phyloP scores from a whole-genome alignment of 305 asterid genomes.

The Fraxinus sp. region DNA sequence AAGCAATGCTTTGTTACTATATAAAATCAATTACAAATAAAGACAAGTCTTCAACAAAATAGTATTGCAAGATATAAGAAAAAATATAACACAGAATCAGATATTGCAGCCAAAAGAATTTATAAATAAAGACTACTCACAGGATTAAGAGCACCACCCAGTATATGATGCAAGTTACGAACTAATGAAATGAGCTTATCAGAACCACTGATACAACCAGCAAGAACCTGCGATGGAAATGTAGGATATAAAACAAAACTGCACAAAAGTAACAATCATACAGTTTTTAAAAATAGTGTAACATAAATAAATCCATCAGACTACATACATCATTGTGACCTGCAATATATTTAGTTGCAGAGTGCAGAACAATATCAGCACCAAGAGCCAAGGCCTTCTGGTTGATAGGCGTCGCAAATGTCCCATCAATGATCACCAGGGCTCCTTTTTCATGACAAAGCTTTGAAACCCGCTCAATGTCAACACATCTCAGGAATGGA shows the following conservation, averaged over 20 bases:
- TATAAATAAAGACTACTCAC: conserved; percentile 48
- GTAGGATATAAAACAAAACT: conserved; percentile 2
- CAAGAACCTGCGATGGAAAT: conserved; percentile 62
- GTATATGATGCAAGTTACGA: conserved; percentile 85
- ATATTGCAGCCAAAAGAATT: conserved; percentile 6
- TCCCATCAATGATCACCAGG: conserved; percentile 83
- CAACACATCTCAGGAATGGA: conserved; percentile 96
- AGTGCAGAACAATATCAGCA: conserved; percentile 89
- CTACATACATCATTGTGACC: conserved; percentile 94
- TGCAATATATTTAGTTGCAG: conserved; percentile 87
- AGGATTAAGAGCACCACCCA: conserved; percentile 92
- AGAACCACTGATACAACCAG: conserved; percentile 91
- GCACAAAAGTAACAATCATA: background rate
- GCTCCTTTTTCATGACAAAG: conserved; percentile 93
- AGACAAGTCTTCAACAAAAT: background rate
- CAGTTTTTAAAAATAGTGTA: background rate
- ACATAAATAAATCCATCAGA: background rate
- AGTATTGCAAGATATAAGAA: background rate
- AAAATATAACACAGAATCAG: background rate
- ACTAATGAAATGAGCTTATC: conserved; percentile 61
- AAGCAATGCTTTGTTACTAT: conserved; percentile 7
- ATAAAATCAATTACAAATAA: conserved; percentile 17
- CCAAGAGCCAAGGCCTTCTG: conserved; percentile 95
- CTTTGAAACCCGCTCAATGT: conserved; percentile 85
- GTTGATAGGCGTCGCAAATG: conserved; percentile 94